phyloP scores from a whole-genome alignment of 176 grass and related monocot genomes.

The Microstegium vimineum region DNA sequence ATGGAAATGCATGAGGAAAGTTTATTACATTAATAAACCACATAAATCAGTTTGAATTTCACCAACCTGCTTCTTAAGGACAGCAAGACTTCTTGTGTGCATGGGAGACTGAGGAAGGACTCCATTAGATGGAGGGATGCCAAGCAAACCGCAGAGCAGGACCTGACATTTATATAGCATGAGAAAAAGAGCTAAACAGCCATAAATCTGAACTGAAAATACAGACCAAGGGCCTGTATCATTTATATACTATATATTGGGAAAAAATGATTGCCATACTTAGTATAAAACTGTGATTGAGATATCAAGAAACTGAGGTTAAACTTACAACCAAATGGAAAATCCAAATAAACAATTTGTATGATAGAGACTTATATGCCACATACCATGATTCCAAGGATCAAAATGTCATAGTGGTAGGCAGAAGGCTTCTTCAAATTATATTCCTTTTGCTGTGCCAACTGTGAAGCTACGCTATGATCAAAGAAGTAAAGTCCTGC shows the following conservation, averaged over 20 bases:
- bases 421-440: conserved; percentile 94
- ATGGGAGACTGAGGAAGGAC: conserved; percentile 97
- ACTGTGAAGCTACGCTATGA: conserved; percentile 85
- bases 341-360: neutral
- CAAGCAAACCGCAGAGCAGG: conserved; percentile 79
- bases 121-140: conserved; percentile 93
- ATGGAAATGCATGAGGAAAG: conserved; percentile 6
- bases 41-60: conserved; percentile 16
- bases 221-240: conserved; percentile 27
- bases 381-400: conserved; percentile 76
- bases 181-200: conserved; percentile 10
- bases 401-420: conserved; percentile 93
- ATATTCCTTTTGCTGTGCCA: conserved; percentile 95
- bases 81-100: conserved; percentile 90
- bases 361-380: neutral
- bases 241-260: neutral
- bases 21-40: neutral
- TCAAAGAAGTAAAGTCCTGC: conserved; percentile 98
- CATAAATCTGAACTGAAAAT: neutral
- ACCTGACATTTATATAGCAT: conserved; percentile 44
- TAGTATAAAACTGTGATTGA: neutral
- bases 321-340: neutral
- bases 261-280: neutral
- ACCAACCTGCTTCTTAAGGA: conserved; percentile 84
- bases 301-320: neutral